Conservation (phyloP, 106 monocot species). For the Posidonia australis region DNA sequence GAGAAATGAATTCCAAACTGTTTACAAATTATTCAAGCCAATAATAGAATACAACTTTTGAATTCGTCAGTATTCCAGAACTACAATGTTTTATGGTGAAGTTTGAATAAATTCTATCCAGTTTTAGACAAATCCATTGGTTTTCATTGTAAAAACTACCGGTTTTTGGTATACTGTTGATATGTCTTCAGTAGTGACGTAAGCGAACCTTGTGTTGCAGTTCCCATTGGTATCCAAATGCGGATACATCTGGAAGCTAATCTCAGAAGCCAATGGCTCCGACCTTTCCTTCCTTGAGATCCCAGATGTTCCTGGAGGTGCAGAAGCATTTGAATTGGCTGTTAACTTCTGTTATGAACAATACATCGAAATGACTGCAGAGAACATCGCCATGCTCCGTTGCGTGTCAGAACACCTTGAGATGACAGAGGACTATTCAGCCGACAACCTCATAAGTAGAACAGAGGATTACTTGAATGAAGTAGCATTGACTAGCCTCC, state of each 20-base stretch:
- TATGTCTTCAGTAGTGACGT: no score
- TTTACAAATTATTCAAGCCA: no score
- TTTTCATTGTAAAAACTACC: not conserved
- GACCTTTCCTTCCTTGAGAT: slow-evolving; percentile 31
- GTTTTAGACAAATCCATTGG: no score
- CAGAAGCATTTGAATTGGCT: slow-evolving; percentile 56
- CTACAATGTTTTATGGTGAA: no score
- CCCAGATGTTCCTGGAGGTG: slow-evolving; percentile 57
- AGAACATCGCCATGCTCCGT: slow-evolving; percentile 58
- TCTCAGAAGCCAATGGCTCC: slow-evolving; percentile 21
- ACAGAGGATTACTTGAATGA: slow-evolving; percentile 51
- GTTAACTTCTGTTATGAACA: slow-evolving; percentile 65
- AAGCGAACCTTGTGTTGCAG: slow-evolving; percentile 20
- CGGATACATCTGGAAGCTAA: slow-evolving; percentile 44
- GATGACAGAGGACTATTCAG: slow-evolving; percentile 67
- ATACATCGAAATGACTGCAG: slow-evolving; percentile 40
- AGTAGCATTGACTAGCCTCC: slow-evolving; percentile 39
- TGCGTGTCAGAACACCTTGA: slow-evolving; percentile 73
- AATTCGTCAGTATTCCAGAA: no score
- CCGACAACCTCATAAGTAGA: slow-evolving; percentile 42
- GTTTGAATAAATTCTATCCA: no score
- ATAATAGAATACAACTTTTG: no score
- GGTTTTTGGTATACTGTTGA: not conserved
- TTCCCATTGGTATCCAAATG: slow-evolving; percentile 57
- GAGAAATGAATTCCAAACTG: no score